A percentile compares a stretch with the other conserved stretches of the same genome.
Conservation (phyloP, 1,284 basidiomycete genomes). For the Quambalaria eucalypti region DNA sequence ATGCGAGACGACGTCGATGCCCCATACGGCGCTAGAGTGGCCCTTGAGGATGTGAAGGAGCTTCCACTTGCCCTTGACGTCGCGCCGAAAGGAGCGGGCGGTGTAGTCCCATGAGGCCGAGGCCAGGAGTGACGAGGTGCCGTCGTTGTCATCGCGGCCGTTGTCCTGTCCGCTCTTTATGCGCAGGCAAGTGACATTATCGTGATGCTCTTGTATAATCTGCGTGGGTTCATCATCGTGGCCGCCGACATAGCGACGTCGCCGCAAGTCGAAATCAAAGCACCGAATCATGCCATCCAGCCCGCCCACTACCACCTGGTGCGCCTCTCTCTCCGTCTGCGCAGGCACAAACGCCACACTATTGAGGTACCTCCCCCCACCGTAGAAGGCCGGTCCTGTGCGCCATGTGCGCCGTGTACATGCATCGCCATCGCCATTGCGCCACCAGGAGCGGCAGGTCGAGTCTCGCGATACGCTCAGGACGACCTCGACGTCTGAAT, state of each 20-base stretch:
- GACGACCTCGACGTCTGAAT: not conserved
- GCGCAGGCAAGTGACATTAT: not conserved
- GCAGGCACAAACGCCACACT: not conserved
- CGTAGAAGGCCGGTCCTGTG: not conserved
- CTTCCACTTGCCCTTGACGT: conserved; percentile 8
- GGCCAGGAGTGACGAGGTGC: conserved; percentile 11
- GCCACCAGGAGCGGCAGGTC: not conserved
- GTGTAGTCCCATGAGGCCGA: conserved; percentile 28
- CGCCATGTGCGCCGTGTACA: not conserved
- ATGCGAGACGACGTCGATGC: conserved; percentile 16
- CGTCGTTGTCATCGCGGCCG: too few species aligned
- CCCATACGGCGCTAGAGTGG: conserved; percentile 27
- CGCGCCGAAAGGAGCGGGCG: conserved; percentile 9
- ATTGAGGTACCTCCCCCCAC: conserved; percentile 1
- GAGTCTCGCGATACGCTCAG: conserved; percentile 1
- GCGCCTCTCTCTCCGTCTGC: not conserved
- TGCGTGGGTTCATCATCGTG: not conserved
- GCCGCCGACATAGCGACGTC: not conserved
- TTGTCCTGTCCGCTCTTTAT: too few species aligned
- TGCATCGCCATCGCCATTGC: not conserved
- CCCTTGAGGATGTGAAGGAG: conserved; percentile 12
- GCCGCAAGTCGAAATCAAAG: not conserved
- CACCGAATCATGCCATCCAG: not conserved
- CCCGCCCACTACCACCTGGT: not conserved
- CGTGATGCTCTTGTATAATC: not conserved